Conservation (phyloP, 2,329 filamentous ascomycete genomes). For the Huntiella abstrusa region DNA sequence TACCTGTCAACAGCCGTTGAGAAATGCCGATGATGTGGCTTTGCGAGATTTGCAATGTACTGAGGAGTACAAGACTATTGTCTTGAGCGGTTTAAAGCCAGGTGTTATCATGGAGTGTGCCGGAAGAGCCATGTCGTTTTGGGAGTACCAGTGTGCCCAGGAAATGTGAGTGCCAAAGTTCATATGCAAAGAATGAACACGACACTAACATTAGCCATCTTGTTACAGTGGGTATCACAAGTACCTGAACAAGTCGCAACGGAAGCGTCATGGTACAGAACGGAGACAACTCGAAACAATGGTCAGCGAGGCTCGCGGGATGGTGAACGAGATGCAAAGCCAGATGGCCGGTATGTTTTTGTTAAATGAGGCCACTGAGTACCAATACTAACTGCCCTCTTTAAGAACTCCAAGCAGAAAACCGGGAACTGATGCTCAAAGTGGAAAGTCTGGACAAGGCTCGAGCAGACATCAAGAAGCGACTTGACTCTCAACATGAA, state of each 20-base stretch:
- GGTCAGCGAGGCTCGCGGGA: constrained; percentile 45
- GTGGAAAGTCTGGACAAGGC: constrained; percentile 51
- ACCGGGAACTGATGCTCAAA: constrained; percentile 45
- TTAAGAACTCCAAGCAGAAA: constrained; percentile 37
- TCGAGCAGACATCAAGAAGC: constrained; percentile 51
- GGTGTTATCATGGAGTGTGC: constrained; percentile 74
- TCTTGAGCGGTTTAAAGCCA: constrained; percentile 67
- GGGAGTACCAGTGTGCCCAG: constrained; percentile 69
- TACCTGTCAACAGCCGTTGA: constrained; percentile 50
- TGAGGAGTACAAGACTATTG: constrained; percentile 78
- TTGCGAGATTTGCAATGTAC: constrained; percentile 54
- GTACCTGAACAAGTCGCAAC: constrained; percentile 49
- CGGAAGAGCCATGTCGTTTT: constrained; percentile 60
- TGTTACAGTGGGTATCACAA: constrained; percentile 43
- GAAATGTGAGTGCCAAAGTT: constrained; percentile 44
- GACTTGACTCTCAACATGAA: constrained; percentile 48
- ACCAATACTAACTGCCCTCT: constrained; percentile 8
- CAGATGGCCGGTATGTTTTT: constrained; percentile 32
- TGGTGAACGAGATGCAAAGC: constrained; percentile 34
- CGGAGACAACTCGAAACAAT: constrained; percentile 50
- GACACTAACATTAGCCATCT: not conserved
- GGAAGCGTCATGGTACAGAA: constrained; percentile 50
- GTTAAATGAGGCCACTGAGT: too few relatives aligned
- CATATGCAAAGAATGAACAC: not conserved
- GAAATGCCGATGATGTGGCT: constrained; percentile 56